Conservation (phyloP, 768 basidiomycete genomes). For the Boletus rex-veris region DNA sequence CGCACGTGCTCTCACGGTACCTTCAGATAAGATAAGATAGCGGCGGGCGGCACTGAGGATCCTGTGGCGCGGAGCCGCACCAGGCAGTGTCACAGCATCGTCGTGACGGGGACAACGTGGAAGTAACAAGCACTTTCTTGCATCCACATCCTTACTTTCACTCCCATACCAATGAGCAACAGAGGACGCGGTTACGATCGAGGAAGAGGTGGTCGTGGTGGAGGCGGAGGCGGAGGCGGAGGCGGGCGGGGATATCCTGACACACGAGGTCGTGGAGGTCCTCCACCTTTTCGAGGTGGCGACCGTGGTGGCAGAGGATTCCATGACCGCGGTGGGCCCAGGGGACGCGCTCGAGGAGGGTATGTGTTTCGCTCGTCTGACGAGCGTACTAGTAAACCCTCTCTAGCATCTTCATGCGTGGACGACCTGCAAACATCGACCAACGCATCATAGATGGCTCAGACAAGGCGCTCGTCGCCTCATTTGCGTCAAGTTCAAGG, state of each 20-base stretch:
- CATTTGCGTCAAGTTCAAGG: constrained; percentile 26
- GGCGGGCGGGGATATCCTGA: constrained; percentile 33
- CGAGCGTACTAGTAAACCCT: background rate
- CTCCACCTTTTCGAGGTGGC: constrained; percentile 25
- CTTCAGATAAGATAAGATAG: constrained; percentile 26
- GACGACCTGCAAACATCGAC: constrained; percentile 46
- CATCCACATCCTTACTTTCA: background rate
- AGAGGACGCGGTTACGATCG: constrained; percentile 41
- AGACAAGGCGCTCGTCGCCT: constrained; percentile 42
- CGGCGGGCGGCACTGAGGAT: background rate
- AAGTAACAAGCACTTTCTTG: background rate
- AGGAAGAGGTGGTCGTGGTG: constrained; percentile 37
- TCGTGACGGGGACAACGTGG: constrained; percentile 10
- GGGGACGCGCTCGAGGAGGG: constrained; percentile 39
- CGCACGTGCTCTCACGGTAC: too few relatives aligned
- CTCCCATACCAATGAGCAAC: constrained; percentile 29
- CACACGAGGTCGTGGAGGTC: constrained; percentile 25
- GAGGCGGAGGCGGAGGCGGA: constrained; percentile 29
- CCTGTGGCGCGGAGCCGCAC: constrained; percentile 1
- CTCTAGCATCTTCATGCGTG: constrained; percentile 40
- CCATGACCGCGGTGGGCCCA: constrained; percentile 24
- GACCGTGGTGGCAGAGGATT: constrained; percentile 33
- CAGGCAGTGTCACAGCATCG: constrained; percentile 18
- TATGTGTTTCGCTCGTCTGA: constrained; percentile 18
- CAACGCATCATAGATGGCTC: constrained; percentile 46